Evolutionary conservation across 306 rosid species (phyloP), one percentile per base, ranked within the genome.

Genomic region (Trifolium dubium): DNA sequence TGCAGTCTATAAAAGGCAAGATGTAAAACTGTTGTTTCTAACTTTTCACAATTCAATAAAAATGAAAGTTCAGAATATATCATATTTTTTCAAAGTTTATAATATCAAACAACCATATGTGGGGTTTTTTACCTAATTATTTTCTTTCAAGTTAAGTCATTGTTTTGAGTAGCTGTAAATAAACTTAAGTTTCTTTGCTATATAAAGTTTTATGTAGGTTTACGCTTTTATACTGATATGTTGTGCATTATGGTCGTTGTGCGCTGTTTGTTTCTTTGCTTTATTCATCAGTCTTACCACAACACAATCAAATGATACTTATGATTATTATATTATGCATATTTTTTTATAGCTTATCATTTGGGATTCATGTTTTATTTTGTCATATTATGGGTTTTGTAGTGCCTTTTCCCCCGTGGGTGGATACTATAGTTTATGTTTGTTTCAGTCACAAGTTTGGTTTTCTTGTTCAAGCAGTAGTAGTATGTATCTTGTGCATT

Each of bases 361-460:
- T 35, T 47, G 40, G 40, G 40, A 30, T 66, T 65, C 65, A 31
- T 10, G 55, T 15, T 47, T 73, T 62, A 18, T 44, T 11, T 62
- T 15, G 8, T 66, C 13, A 47, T 66, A 56, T 55, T 11, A 31
- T 55, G 35, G 37, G 44, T 64, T 61, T 64, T 37, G 79, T 40
- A 65, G 13, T 49, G 39, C 13, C 40, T 12, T 34, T 63, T 64
- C 10, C 41, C 69, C 8, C 23, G 12, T 50, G n/a, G 28, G 8
- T 50, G n/a, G 28, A 19, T 63, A 34, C 40, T 49, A 47, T 75
- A 54, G 35, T 54, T 66, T 41, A 29, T 55, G 72, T 40, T 66
- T 54, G 67, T n/a, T 39, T 75, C 23, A 30, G 14, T 23, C 47
- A 56, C 62, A 67, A 76, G 69, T 76, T 76, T 76, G 69, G 69